Conservation (phyloP, 2,329 filamentous ascomycete species). For the Drechslerella coelobrocha region DNA sequence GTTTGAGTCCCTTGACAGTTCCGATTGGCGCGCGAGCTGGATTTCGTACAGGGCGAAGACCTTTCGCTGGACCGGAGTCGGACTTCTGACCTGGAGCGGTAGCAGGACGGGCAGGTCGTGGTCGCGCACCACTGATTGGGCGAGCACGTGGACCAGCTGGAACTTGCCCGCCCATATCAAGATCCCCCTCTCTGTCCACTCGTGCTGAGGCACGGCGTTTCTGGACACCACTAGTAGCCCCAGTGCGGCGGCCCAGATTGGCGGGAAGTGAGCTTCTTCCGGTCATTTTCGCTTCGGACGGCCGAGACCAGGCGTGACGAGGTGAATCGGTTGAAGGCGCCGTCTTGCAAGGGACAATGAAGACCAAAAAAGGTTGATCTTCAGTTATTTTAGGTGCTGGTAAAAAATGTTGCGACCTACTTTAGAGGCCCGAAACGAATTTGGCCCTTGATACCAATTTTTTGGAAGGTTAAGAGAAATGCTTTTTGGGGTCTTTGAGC, state of each 20-base stretch:
- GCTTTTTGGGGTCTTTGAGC: conserved; percentile 26
- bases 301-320: too few relatives aligned
- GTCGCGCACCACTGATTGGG: conserved; percentile 25
- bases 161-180: conserved; percentile 42
- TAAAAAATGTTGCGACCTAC: conserved; percentile 25
- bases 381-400: conserved; percentile 12
- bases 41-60: conserved; percentile 31
- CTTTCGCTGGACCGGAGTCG: conserved; percentile 28
- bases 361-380: conserved; percentile 19
- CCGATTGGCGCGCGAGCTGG: conserved; percentile 56
- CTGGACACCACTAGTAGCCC: conserved; percentile 26
- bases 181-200: conserved; percentile 40
- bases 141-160: conserved; percentile 35
- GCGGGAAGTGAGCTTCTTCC: conserved; percentile 43
- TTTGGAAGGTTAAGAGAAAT: conserved; percentile 7
- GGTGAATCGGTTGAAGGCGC: neutral
- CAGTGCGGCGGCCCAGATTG: conserved; percentile 34
- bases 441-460: neutral
- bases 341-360: neutral
- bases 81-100: conserved; percentile 27
- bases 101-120: conserved; percentile 14
- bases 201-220: conserved; percentile 28
- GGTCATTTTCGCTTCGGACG: conserved; percentile 36
- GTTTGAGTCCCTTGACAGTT: conserved; percentile 76
- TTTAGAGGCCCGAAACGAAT: conserved; percentile 21